A percentile compares a stretch with the other conserved stretches of the same genome.
phyloP scores from a whole-genome alignment of 1,284 basidiomycete genomes.

The Puccinia novopanici region DNA sequence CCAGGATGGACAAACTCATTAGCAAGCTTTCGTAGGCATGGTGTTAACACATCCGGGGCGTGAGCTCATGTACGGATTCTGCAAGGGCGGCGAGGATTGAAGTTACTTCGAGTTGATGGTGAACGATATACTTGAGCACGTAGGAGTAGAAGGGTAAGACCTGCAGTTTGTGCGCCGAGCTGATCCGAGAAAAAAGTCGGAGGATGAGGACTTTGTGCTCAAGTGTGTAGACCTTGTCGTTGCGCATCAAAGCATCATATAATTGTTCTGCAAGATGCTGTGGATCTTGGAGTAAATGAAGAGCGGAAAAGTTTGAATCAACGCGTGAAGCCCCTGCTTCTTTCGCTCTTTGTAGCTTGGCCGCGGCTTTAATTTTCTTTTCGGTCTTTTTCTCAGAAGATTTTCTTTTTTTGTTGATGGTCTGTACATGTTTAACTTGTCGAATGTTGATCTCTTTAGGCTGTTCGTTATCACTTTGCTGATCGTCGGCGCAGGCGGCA shows the following conservation, averaged over 20 bases:
- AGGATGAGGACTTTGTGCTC: conserved; percentile 97
- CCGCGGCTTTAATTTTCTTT: conserved; percentile 70
- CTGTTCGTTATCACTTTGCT: conserved; percentile 70
- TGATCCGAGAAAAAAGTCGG: conserved; percentile 94
- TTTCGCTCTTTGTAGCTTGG: conserved; percentile 69
- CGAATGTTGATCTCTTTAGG: conserved; percentile 66
- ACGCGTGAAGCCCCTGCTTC: conserved; percentile 61
- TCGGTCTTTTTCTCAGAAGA: conserved; percentile 75
- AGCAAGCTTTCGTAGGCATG: conserved; percentile 86
- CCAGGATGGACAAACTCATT: conserved; percentile 97
- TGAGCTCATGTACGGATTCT: conserved; percentile 92
- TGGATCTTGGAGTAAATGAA: conserved; percentile 91
- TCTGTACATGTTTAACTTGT: conserved; percentile 74
- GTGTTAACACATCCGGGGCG: conserved; percentile 90
- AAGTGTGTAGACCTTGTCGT: conserved; percentile 89
- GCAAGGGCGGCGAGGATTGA: conserved; percentile 92
- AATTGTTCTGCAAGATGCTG: conserved; percentile 94
- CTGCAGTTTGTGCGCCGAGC: conserved; percentile 88
- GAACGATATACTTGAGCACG: conserved; percentile 84
- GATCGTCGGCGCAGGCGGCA: conserved; percentile 48
- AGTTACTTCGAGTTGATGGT: conserved; percentile 90
- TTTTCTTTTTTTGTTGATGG: conserved; percentile 85
- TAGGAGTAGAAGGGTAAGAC: conserved; percentile 97
- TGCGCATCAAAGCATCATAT: conserved; percentile 78
- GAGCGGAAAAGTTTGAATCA: conserved; percentile 81